phyloP scores from a whole-genome alignment of 305 asterid species.

The Petunia hybrid region DNA sequence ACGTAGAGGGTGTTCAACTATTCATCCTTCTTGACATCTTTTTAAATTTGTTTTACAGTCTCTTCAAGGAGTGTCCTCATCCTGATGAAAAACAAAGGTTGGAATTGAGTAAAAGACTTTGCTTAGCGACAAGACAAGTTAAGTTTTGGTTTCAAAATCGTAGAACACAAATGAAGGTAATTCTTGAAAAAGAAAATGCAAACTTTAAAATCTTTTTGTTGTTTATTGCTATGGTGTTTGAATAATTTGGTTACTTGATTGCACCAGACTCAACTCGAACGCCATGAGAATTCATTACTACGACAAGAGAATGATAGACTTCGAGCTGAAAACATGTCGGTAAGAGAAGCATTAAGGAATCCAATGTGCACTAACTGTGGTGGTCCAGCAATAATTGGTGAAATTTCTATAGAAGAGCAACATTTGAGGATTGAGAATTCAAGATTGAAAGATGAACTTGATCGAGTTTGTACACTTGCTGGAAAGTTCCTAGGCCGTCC shows the following conservation, averaged over 20 bases:
- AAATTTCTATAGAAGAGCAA: conserved; percentile 81
- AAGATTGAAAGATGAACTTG: conserved; percentile 76
- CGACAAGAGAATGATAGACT: conserved; percentile 92
- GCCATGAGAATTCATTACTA: conserved; percentile 86
- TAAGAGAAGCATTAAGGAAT: conserved; percentile 81
- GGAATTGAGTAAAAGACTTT: conserved; percentile 84
- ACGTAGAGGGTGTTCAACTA: too few species aligned
- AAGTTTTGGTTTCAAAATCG: conserved; percentile 97
- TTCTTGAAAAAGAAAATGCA: not conserved
- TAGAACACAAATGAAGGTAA: conserved; percentile 95
- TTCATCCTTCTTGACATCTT: too few species aligned
- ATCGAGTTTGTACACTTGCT: conserved; percentile 79
- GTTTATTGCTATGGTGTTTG: not conserved
- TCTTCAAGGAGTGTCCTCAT: conserved; percentile 93
- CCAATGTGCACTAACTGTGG: conserved; percentile 94
- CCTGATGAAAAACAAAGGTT: conserved; percentile 92
- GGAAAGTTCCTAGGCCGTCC: conserved; percentile 90
- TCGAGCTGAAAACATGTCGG: conserved; percentile 84
- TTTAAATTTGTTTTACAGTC: conserved; percentile 41
- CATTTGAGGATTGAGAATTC: conserved; percentile 87
- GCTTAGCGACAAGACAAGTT: conserved; percentile 83
- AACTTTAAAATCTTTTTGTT: not conserved
- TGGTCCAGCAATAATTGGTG: conserved; percentile 87
- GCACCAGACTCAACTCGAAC: conserved; percentile 82
- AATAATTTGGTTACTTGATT: conserved; percentile 28